phyloP scores from a whole-genome alignment of 192 early-diverging fungal species.

The Pilobolus umbonatus region DNA sequence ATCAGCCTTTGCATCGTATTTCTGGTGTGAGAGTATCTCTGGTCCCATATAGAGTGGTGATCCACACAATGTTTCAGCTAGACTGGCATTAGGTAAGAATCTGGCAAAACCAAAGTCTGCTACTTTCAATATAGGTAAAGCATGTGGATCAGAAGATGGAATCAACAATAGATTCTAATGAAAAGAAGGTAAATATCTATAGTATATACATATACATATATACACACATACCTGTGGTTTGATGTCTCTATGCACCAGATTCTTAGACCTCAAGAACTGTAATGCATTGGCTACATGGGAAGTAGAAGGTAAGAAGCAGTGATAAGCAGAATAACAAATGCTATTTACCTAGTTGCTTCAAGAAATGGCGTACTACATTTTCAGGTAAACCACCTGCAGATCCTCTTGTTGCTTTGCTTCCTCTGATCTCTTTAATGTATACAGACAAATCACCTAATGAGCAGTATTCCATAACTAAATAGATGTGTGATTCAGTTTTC shows the following conservation, averaged over 20 bases:
- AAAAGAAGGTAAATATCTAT: conserved; percentile 3
- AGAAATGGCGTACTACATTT: conserved; percentile 75
- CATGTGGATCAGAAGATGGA: conserved; percentile 41
- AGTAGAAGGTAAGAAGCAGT: conserved; percentile 19
- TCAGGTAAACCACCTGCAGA: conserved; percentile 79
- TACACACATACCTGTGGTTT: conserved; percentile 79
- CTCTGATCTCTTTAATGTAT: conserved; percentile 74
- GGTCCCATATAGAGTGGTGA: conserved; percentile 96
- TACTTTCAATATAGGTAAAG: conserved; percentile 81
- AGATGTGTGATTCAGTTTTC: conserved; percentile 92
- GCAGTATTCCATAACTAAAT: conserved; percentile 98
- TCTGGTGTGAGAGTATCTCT: conserved; percentile 83
- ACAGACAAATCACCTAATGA: conserved; percentile 88
- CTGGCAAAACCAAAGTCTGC: conserved; percentile 99
- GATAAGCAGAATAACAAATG: neutral
- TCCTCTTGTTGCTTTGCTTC: conserved; percentile 41
- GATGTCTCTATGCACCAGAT: conserved; percentile 93
- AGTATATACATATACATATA: conserved; percentile 1
- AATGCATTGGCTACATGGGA: conserved; percentile 66
- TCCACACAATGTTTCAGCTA: conserved; percentile 95
- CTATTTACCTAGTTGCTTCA: conserved; percentile 72
- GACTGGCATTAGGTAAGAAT: conserved; percentile 70
- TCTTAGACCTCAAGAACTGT: conserved; percentile 78
- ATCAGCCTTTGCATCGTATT: conserved; percentile 93
- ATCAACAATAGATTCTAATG: conserved; percentile 76